Conservation (phyloP, 2,329 filamentous ascomycete species). For the Penicillium decumbens region DNA sequence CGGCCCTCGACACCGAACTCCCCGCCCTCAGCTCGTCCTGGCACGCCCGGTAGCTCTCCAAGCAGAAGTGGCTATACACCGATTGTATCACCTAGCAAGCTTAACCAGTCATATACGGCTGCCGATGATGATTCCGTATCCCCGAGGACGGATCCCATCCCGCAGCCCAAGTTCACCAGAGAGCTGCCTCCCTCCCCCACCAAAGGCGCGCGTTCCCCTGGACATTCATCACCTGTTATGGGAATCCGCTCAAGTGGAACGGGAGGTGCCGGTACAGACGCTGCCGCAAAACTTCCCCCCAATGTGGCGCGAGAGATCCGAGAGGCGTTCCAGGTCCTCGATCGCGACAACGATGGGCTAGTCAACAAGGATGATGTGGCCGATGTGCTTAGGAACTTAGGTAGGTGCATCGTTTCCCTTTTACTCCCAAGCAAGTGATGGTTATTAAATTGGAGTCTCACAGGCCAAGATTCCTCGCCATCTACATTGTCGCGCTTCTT, state of each 20-base stretch:
- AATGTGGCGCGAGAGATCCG: constrained; percentile 80
- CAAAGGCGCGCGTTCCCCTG: constrained; percentile 28
- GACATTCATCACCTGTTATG: constrained; percentile 29
- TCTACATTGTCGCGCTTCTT: constrained; percentile 78
- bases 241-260: constrained; percentile 23
- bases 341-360: constrained; percentile 78
- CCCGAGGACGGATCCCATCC: constrained; percentile 27
- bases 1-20: constrained; percentile 60
- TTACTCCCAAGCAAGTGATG: neutral
- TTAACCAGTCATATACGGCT: constrained; percentile 45
- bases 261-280: constrained; percentile 28
- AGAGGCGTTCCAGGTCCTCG: constrained; percentile 89
- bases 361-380: constrained; percentile 78
- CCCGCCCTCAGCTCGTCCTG: constrained; percentile 52
- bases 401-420: constrained; percentile 40
- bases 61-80: constrained; percentile 41
- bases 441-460: constrained; percentile 1
- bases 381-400: constrained; percentile 82
- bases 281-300: constrained; percentile 59
- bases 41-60: constrained; percentile 47
- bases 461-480: constrained; percentile 68
- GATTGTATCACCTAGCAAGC: constrained; percentile 45
- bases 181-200: constrained; percentile 41
- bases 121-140: constrained; percentile 39
- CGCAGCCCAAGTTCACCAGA: constrained; percentile 34